Base-by-base conservation (phyloP, 306 rosid species). In the Cicer arietinum region DNA sequence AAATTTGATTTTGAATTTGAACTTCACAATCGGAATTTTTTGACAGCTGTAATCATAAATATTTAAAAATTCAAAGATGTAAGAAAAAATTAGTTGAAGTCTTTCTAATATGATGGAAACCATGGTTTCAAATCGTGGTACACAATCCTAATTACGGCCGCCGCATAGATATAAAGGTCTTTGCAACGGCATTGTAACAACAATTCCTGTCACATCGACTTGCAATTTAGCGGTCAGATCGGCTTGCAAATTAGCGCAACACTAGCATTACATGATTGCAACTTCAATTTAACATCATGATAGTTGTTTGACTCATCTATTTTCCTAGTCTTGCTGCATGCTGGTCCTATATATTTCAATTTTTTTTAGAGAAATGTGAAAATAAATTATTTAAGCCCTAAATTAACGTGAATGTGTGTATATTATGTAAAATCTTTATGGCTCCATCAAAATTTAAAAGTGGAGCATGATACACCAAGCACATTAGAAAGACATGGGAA, bases 261-360 rank as follows among this genome's bases (percentile, higher is more conserved):
- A 25, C 35, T 25, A 25, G 35, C 3, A 25, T 4, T 25, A 25
- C 35, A 25, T 25, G 3, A 25, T 0, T 25, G 35, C 35, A 25
- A 25, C 35, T 25, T 25, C 35, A 25, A 25, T 25, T 25, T 25
- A 25, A 25, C 35, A 25, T 2, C 35, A 25, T 25, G 35, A 25
- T 25, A 25, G 3, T 67, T 56, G 75, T 16, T 25, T 48, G 60
- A 3, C 52, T 47, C 43, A 56, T 66, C 50, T 18, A 58, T 11
- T 17, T 53, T 17, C 39, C 7, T 45, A 39, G 9, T 40, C 16
- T 77, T 18, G 53, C 37, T n/a, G 46, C 25, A 68, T 18, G 44
- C 37, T n/a, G 46, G 67, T 48, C 16, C 35, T 77, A 37, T 37
- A 20, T 39, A 58, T 77, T 57, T 58, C 22, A 8, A 68, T 11